Conservation (phyloP, 2,329 filamentous ascomycete genomes). For the Aspergillus persii region DNA sequence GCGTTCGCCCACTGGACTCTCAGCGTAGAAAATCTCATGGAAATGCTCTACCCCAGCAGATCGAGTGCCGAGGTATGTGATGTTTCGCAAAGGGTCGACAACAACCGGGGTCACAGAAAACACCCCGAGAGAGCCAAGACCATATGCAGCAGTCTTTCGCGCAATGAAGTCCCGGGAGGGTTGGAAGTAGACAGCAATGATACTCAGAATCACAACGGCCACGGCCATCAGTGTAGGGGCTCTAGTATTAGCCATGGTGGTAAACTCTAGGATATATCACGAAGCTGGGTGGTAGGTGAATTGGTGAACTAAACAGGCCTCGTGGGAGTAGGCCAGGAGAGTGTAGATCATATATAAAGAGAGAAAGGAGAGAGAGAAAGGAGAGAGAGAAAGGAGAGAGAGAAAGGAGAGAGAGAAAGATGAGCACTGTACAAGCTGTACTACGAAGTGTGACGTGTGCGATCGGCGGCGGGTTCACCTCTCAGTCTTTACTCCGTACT, state of each 20-base stretch:
- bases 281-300: too few species aligned
- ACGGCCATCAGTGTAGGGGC: background rate
- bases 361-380: too few species aligned
- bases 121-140: background rate
- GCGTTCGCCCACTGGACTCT: slow-evolving; percentile 12
- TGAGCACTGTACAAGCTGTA: too few species aligned
- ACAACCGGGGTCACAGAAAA: background rate
- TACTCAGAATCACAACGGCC: background rate
- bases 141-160: background rate
- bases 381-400: too few species aligned
- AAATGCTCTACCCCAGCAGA: slow-evolving; percentile 13
- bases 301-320: too few species aligned
- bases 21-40: slow-evolving; percentile 20
- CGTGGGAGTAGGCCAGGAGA: too few species aligned
- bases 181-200: background rate
- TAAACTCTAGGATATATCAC: too few species aligned
- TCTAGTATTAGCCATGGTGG: background rate
- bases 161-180: background rate
- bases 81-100: background rate
- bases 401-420: too few species aligned
- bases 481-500: too few species aligned
- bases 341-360: too few species aligned
- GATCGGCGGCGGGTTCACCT: too few species aligned
- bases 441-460: background rate
- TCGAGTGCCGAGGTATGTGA: slow-evolving; percentile 13